Evolutionary conservation across 176 grass and related monocot genomes (phyloP), one percentile per base, ranked within the genome.

Genomic region (Panicum miliaceum): DNA sequence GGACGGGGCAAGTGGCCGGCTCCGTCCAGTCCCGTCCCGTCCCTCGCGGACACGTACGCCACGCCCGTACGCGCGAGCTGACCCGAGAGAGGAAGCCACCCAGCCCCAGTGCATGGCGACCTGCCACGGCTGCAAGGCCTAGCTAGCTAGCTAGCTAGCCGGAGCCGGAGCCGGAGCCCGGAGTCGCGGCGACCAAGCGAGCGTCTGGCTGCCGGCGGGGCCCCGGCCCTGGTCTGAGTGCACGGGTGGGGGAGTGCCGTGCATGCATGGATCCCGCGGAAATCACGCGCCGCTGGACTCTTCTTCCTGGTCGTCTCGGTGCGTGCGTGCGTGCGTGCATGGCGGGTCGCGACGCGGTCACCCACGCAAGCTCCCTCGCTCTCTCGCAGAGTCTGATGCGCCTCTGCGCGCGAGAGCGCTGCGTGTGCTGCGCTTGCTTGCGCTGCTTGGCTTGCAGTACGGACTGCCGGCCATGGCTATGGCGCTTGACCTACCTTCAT

Each of bases 241-340:
- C 40, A 1, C 7, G 56, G 19, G 43, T 12, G 80, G 18, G 60
- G 16, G 43, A 7, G 10, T 46, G 43, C 43, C 43, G 8, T 27
- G 53, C 22, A 80, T 81, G 79, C 78, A 87, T 89, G 81, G 76
- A 89, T 80, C 82, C 37, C 82, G 82, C 82, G 87, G 82, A 84
- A 85, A 89, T 84, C 82, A 74, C 76, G 87, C 68, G 60, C 43
- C 71, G 59, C 68, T 74, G 77, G 12, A 18, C 3, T 19, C 58
- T 68, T 63, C 45, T 18, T 26, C 14, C 45, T 32, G 23, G n/a
- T 68, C 3, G 20, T 42, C 23, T 6, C 56, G 54, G 18, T 32
- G 29, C 29, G 29, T 32, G 29, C 29, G 29, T 32, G 29, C 29
- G 47, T 54, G 22, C 10, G 16, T 35, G n/a, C 56, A 45, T 45